Base-by-base conservation (phyloP, 768 basidiomycete species). In the Mycena venus region DNA sequence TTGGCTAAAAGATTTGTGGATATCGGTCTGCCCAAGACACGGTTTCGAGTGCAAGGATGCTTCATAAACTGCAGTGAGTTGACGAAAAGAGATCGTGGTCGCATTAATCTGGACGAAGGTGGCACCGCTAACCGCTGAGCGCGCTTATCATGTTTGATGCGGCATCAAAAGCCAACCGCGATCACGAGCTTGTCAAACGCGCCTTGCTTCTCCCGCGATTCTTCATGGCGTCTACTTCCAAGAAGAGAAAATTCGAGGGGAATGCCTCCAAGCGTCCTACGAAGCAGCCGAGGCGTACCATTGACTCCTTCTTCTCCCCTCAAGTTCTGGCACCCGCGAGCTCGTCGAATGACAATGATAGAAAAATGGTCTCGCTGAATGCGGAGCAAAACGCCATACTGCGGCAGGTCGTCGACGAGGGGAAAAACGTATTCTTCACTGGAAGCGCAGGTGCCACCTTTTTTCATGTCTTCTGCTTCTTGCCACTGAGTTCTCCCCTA, bases 391-490 rank as follows among this genome's bases (percentile, higher is more conserved):
- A 85, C 66, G 86, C 90, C 67, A 91, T 96, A 34, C 84, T 95
- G 70, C 82, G 85, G 68, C 84, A 93, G 90, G 91, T 69, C 53
- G 92, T 94, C 2, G 85, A 90, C 8, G 82, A 87, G 49, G 88
- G 87, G 17, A 84, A 90, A 73, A 94, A 88, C 76, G 79, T 96
- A 47, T 96, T 96, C 81, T 96, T 95, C 80, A 96, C 95, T 0
- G 95, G 94, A 51, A 91, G 91, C 77, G 94, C 94, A 61, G 94
- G 94, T 94, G 44, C n/a, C 47, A 42, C 53, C 76, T n/a, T n/a
- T n/a, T n/a, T 62, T 88, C 78, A 47, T 70, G 17, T 49, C 51
- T 56, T 53, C 70, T 71, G 75, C 75, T 63, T 63, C 90, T 90
- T 6, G 0, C 60, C 31, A n/a, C 60, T 55, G 75, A 60, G 70